Base-by-base conservation (phyloP, 768 basidiomycete genomes). In the Rhodotorula diobovata region DNA sequence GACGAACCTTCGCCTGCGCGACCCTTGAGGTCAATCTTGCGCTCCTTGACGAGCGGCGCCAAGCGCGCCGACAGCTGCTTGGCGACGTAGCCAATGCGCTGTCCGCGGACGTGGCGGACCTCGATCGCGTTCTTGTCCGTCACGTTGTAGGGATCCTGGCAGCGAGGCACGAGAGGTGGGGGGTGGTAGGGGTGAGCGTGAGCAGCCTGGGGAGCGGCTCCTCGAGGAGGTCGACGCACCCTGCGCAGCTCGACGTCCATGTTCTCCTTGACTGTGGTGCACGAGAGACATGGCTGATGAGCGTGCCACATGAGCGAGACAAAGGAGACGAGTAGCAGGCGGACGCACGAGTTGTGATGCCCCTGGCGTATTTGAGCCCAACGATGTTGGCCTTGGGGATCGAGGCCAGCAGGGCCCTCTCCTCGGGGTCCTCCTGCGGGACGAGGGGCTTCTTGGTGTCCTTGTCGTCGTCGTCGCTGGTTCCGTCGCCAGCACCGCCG, bases 91-190 rank as follows among this genome's bases (percentile, higher is more conserved):
- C 74, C 74, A 43, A 75, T 59, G 25, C 65, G 55, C 18, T 48
- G 51, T 0, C 74, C 74, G 23, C 70, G 37, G 3, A 50, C 34
- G 15, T 72, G 63, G 5, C 74, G 48, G 0, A 71, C 74, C 45
- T 70, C 74, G 55, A 75, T 70, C 11, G 74, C 74, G 60, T 75
- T 72, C 30, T 32, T 48, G 69, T 75, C 74, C 23, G 50, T 35
- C 5, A 69, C 61, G 58, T 75, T 75, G 62, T 61, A 32, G 21
- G 66, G 66, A 35, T 75, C 74, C 73, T 75, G 65, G 53, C 30
- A 8, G 16, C 7, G 4, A n/a, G n/a, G n/a, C n/a, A n/a, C n/a
- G n/a, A n/a, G n/a, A n/a, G n/a, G n/a, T n/a, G n/a, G n/a, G n/a
- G n/a, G n/a, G n/a, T n/a, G n/a, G n/a, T n/a, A n/a, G n/a, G n/a